Conservation (phyloP, 805 yeast species). For the Yarrowia sp. region DNA sequence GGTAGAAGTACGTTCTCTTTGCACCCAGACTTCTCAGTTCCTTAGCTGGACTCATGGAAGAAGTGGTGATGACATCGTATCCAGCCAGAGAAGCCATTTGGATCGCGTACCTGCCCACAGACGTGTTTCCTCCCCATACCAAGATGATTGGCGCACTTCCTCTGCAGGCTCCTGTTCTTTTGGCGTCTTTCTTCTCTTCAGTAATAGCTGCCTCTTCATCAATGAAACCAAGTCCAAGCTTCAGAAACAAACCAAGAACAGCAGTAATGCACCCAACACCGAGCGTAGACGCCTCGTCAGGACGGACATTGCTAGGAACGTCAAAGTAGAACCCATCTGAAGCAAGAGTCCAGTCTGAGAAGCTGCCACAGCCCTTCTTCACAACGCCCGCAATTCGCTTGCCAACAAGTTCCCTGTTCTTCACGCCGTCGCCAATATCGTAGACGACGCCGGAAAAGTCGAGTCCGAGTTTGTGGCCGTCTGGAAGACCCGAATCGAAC, state of each 20-base stretch:
- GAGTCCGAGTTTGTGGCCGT: no score
- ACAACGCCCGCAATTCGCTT: background rate
- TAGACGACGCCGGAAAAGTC: slow-evolving; percentile 5
- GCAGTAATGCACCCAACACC: background rate
- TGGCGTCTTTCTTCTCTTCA: background rate
- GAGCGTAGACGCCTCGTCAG: background rate
- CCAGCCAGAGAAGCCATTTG: background rate
- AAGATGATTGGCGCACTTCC: background rate
- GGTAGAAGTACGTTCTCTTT: background rate
- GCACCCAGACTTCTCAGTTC: slow-evolving; percentile 14
- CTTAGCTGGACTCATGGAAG: slow-evolving; percentile 1
- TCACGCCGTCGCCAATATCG: slow-evolving; percentile 12
- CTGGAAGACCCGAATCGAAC: background rate
- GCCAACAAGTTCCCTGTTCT: slow-evolving; percentile 2
- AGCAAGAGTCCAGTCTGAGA: slow-evolving; percentile 7
- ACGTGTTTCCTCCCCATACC: slow-evolving; percentile 18
- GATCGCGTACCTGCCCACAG: slow-evolving; percentile 1
- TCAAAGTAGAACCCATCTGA: background rate
- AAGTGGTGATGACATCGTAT: background rate
- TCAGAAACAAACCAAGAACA: background rate
- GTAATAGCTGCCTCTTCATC: background rate
- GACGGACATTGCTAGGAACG: background rate
- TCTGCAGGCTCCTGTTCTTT: background rate
- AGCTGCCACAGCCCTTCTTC: background rate
- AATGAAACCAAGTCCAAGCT: background rate